Percentiles rank a stretch among this genome's conserved stretches.
Evolutionary conservation across 345 rosid genomes (phyloP).

Genomic region (Durio zibethinus): DNA sequence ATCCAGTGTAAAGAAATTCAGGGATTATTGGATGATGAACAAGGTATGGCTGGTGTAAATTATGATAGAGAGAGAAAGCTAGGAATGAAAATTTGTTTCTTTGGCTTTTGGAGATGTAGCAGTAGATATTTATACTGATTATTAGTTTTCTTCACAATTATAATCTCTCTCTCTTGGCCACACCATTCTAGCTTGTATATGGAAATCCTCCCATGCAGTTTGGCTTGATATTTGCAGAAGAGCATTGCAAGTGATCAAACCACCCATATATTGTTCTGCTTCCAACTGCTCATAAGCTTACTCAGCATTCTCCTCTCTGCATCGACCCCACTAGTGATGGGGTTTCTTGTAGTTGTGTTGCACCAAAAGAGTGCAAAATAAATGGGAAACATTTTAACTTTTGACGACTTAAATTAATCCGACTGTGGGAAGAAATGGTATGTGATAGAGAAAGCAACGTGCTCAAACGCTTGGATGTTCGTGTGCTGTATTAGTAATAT

Average conservation of each 20-base stretch:
- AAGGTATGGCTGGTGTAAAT: conserved; percentile 47
- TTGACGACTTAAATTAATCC: too few species aligned
- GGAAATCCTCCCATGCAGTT: conserved; percentile 31
- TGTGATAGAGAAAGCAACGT: neutral
- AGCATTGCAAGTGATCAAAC: conserved; percentile 14
- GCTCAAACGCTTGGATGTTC: too few species aligned
- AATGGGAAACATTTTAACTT: too few species aligned
- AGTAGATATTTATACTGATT: conserved; percentile 44
- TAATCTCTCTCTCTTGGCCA: conserved; percentile 32
- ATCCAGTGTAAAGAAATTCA: conserved; percentile 18
- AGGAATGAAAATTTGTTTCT: conserved; percentile 39
- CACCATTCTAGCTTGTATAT: conserved; percentile 37
- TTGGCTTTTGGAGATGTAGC: conserved; percentile 36
- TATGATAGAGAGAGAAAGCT: conserved; percentile 30
- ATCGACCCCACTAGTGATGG: too few species aligned
- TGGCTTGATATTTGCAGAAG: conserved; percentile 31
- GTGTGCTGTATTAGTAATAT: too few species aligned
- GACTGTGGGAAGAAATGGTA: neutral
- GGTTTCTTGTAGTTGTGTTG: neutral
- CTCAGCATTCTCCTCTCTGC: neutral
- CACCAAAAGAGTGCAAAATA: neutral
- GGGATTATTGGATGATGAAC: conserved; percentile 19
- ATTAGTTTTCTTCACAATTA: conserved; percentile 16
- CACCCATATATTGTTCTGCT: neutral
- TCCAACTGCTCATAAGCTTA: neutral